These are phyloP conservation scores for Microsporum canis DNA, from an alignment of 2,329 filamentous ascomycete genomes.

Conservation along the genomic window DNA sequence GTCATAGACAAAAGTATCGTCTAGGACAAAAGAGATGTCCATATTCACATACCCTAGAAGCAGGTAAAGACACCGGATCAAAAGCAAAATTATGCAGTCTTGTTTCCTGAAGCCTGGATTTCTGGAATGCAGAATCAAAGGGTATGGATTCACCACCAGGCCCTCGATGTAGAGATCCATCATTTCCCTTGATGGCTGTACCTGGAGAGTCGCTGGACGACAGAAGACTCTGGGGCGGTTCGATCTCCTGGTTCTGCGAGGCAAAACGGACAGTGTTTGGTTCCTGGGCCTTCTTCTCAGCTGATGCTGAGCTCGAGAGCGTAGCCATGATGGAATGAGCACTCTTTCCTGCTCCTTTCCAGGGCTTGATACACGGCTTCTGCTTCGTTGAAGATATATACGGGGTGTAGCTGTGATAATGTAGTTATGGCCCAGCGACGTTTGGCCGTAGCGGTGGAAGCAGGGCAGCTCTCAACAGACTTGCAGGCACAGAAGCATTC, in stretches of 20 bases:
- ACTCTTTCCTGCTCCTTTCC: neutral
- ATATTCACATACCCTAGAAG: slow-evolving; percentile 31
- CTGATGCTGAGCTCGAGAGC: neutral
- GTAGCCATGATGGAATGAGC: slow-evolving; percentile 7
- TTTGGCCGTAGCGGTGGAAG: neutral
- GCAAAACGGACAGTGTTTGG: slow-evolving; percentile 56
- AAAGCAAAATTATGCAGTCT: slow-evolving; percentile 80
- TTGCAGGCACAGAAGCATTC: neutral
- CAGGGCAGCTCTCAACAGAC: neutral
- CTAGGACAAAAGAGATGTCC: neutral
- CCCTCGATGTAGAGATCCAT: slow-evolving; percentile 21
- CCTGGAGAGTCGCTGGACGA: slow-evolving; percentile 17
- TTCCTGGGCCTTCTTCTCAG: neutral
- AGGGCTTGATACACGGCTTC: neutral
- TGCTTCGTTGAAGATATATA: neutral
- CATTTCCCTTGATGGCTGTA: slow-evolving; percentile 10
- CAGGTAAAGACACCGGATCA: slow-evolving; percentile 77
- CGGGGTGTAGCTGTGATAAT: neutral
- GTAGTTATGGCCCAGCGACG: neutral
- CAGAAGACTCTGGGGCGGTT: slow-evolving; percentile 34
- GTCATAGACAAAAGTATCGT: neutral
- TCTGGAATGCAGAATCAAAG: slow-evolving; percentile 61
- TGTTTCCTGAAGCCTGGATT: slow-evolving; percentile 64
- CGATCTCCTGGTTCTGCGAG: slow-evolving; percentile 58
- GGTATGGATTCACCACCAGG: slow-evolving; percentile 55